Evolutionary conservation across 2,329 filamentous ascomycete species (phyloP).

Genomic region (Orbilia oligospora): DNA sequence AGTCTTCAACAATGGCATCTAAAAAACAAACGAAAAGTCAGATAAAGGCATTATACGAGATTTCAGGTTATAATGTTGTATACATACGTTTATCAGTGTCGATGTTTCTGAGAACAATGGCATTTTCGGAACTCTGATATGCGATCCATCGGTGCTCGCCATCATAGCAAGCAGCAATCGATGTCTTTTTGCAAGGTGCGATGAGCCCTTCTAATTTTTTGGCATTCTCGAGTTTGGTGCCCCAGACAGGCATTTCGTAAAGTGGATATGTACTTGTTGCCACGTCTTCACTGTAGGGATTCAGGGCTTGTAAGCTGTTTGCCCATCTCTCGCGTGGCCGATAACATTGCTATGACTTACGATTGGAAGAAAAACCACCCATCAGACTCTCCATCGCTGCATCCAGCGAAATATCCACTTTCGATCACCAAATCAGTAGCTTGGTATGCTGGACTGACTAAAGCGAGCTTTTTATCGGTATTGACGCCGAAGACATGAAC

Average conservation of each 20-base stretch:
- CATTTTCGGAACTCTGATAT: neutral
- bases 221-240: constrained; percentile 1
- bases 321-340: constrained; percentile 8
- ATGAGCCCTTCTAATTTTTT: constrained; percentile 6
- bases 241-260: constrained; percentile 6
- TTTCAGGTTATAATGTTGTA: constrained; percentile 4
- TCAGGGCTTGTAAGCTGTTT: constrained; percentile 10
- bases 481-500: constrained; percentile 11
- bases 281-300: constrained; percentile 11
- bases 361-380: constrained; percentile 24
- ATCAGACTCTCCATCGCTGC: constrained; percentile 18
- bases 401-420: neutral
- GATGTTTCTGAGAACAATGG: constrained; percentile 9
- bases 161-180: constrained; percentile 19
- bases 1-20: constrained; percentile 13
- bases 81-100: constrained; percentile 9
- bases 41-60: constrained; percentile 5
- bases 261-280: neutral
- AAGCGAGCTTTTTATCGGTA: neutral
- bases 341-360: constrained; percentile 14
- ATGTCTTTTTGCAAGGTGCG: constrained; percentile 12
- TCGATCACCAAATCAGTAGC: neutral
- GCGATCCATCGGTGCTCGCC: constrained; percentile 24
- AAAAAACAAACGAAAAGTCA: neutral
- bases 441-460: constrained; percentile 9